phyloP scores from a whole-genome alignment of 495 filamentous ascomycete genomes.

The Oidiodendron maius region DNA sequence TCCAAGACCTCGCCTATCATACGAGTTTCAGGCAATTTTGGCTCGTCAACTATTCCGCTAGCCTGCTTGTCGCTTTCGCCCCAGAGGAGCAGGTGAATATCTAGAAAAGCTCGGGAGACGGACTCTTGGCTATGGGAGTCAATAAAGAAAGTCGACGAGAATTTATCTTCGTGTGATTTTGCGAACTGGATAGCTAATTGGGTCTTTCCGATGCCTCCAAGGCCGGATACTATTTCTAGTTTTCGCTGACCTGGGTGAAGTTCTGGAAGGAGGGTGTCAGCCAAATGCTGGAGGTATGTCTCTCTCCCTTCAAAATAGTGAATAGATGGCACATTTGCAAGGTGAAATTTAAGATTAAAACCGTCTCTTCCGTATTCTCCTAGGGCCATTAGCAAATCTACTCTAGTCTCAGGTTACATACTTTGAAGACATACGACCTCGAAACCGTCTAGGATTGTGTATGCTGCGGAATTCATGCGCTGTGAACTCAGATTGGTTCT shows the following conservation, averaged over 20 bases:
- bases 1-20: constrained; percentile 29
- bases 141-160: neutral
- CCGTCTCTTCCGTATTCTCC: neutral
- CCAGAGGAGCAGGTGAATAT: neutral
- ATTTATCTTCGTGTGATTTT: neutral
- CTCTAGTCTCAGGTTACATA: neutral
- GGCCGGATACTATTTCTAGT: neutral
- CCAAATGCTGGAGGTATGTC: neutral
- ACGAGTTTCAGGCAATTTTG: too few species aligned
- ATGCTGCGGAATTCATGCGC: neutral
- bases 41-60: neutral
- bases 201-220: constrained; percentile 11
- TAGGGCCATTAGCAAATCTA: neutral
- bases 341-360: neutral
- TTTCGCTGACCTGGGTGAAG: neutral
- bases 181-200: constrained; percentile 14
- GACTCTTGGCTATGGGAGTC: neutral
- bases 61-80: neutral
- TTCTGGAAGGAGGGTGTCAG: neutral
- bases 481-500: neutral
- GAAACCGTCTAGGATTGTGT: neutral
- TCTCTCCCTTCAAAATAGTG: neutral
- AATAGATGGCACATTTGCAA: neutral
- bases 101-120: neutral
- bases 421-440: neutral